Evolutionary conservation across 495 filamentous ascomycete species (phyloP), one percentile per base, ranked within the genome.

Genomic region (Neurospora hispaniola): DNA sequence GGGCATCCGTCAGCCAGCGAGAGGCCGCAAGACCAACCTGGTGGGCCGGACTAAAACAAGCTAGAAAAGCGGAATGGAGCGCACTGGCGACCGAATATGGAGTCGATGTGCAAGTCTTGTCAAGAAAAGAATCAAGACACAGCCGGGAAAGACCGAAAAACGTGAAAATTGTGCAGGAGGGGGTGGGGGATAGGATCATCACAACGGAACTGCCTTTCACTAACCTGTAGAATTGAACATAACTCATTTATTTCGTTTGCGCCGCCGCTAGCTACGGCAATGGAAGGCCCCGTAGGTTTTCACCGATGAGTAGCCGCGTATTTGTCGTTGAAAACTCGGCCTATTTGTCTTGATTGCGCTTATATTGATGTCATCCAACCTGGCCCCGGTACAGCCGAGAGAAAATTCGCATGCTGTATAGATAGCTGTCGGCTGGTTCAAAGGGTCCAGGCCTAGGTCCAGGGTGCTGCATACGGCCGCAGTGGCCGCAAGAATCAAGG

Each of bases 321-420:
- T 66, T 35, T 31, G 27, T 66, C 12, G 54, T 35, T 14, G 27
- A 35, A 27, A 35, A 66, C 6, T 35, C 54, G 23, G 27, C 70
- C 75, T 76, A 77, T 76, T 70, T 39, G 71, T 42, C 71, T 76
- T 77, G 72, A 76, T 80, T 77, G 76, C 76, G 73, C 43, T 72
- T 76, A 80, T 66, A 77, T 76, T 80, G 79, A 74, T 72, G 72
- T 72, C 77, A 72, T 78, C 73, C 73, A 73, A 71, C 71, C 74
- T 72, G 44, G 73, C n/a, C 43, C 74, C 74, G 75, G 74, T 73
- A 74, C 72, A 73, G 71, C 69, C 71, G 68, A 71, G 48, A 70
- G 71, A 41, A 70, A 42, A 69, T 70, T 69, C 69, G 72, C 44
- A 70, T 69, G 73, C 20, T 12, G 54, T 66, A 18, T 27, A 66